phyloP scores from a whole-genome alignment of 1,139 yeast species.

The Debaryomycetaceae sp. region DNA sequence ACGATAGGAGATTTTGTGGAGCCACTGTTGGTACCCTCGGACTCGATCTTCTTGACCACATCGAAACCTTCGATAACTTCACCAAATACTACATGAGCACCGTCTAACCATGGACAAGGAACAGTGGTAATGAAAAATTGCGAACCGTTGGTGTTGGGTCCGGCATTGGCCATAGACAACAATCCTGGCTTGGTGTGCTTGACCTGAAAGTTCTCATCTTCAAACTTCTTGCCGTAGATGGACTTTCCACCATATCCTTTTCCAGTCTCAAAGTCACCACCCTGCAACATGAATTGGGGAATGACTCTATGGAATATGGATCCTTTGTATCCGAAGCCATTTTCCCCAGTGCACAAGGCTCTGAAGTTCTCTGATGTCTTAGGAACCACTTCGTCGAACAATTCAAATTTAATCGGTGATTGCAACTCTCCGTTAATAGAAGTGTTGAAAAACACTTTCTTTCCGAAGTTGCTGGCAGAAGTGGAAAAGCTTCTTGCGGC shows the following conservation, averaged over 20 bases:
- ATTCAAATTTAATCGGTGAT: constrained; percentile 41
- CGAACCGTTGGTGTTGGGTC: constrained; percentile 42
- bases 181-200: constrained; percentile 36
- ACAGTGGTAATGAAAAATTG: constrained; percentile 44
- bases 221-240: constrained; percentile 35
- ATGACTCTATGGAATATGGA: constrained; percentile 53
- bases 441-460: constrained; percentile 34
- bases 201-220: constrained; percentile 35
- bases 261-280: constrained; percentile 42
- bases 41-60: constrained; percentile 36
- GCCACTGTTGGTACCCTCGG: constrained; percentile 30
- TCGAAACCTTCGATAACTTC: constrained; percentile 40
- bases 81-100: constrained; percentile 41
- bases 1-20: constrained; percentile 25
- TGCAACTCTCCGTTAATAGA: constrained; percentile 33
- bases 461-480: constrained; percentile 26
- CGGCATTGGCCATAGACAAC: constrained; percentile 43
- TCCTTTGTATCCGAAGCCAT: constrained; percentile 86
- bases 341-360: constrained; percentile 91
- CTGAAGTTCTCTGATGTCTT: constrained; percentile 96
- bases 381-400: constrained; percentile 89
- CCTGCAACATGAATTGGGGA: constrained; percentile 43
- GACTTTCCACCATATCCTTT: constrained; percentile 41
- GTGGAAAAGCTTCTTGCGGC: constrained; percentile 30
- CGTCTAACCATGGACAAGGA: constrained; percentile 43